A percentile compares a stretch with the other conserved stretches of the same genome.
Conservation (phyloP, 1,139 yeast genomes). For the Trichomonascaceae sp. region DNA sequence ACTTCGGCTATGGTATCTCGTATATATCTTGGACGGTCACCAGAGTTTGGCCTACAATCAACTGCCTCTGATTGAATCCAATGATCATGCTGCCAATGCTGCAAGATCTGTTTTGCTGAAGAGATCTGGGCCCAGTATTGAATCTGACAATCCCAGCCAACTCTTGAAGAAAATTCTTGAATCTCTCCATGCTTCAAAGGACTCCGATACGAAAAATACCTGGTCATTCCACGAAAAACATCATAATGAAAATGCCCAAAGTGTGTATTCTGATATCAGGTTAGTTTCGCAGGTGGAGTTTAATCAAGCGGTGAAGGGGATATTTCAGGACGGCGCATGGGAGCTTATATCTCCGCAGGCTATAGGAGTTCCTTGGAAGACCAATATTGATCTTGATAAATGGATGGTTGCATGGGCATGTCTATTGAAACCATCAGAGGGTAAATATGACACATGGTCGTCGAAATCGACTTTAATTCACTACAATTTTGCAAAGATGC, state of each 20-base stretch:
- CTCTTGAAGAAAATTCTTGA: neutral
- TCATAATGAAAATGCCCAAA: conserved; percentile 22
- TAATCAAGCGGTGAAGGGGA: conserved; percentile 57
- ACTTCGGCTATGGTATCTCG: conserved; percentile 58
- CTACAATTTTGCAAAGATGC: conserved; percentile 72
- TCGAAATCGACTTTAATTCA: conserved; percentile 64
- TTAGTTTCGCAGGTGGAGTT: conserved; percentile 70
- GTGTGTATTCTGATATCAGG: conserved; percentile 42
- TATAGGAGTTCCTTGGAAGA: conserved; percentile 62
- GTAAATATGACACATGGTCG: conserved; percentile 60
- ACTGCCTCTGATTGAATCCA: conserved; percentile 47
- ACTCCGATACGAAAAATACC: neutral
- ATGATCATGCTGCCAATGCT: conserved; percentile 30
- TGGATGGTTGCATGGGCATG: conserved; percentile 86
- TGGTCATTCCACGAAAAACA: neutral
- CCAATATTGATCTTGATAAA: conserved; percentile 60
- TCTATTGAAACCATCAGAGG: conserved; percentile 51
- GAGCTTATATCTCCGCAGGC: conserved; percentile 53
- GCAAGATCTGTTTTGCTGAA: conserved; percentile 3
- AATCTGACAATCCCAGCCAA: neutral
- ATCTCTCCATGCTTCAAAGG: neutral
- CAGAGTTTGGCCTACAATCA: conserved; percentile 58
- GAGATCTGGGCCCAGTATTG: neutral
- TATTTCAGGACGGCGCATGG: conserved; percentile 59
- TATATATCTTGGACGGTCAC: conserved; percentile 66